phyloP scores from a whole-genome alignment of 768 basidiomycete genomes.

The Cystofilobasidium capitatum region DNA sequence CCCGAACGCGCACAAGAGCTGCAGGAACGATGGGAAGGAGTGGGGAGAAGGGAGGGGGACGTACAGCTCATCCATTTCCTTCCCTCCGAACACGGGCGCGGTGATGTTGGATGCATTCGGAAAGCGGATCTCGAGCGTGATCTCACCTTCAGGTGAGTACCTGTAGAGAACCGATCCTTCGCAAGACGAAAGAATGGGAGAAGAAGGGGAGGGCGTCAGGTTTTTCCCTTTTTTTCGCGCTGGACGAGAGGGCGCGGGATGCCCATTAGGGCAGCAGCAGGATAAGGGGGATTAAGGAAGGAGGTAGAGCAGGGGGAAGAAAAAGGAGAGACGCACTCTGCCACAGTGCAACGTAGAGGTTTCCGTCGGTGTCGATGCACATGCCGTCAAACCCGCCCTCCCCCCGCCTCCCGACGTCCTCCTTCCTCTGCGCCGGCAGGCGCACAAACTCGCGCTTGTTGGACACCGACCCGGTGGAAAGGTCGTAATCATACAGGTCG shows the following conservation, averaged over 20 bases:
- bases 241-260: not conserved
- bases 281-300: not conserved
- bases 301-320: not conserved
- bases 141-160: slow-evolving; percentile 11
- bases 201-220: no score
- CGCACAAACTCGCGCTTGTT: slow-evolving; percentile 49
- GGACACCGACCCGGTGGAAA: slow-evolving; percentile 48
- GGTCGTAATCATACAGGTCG: slow-evolving; percentile 56
- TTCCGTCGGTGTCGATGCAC: slow-evolving; percentile 11
- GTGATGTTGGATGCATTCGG: slow-evolving; percentile 24
- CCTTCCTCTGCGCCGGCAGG: not conserved
- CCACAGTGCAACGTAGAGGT: slow-evolving; percentile 18
- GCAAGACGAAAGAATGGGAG: not conserved
- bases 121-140: slow-evolving; percentile 18
- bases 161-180: slow-evolving; percentile 9
- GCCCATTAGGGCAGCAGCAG: not conserved
- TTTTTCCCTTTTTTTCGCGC: no score
- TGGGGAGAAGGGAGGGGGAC: not conserved
- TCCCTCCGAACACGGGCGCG: slow-evolving; percentile 16
- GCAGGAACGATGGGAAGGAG: not conserved
- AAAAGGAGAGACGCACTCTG: slow-evolving; percentile 2
- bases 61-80: slow-evolving; percentile 13
- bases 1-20: no score
- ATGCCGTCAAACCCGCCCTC: slow-evolving; percentile 17
- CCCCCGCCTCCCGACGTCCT: not conserved